These are phyloP conservation scores for Eutrema japonicum DNA, from an alignment of 345 rosid species.

Conservation along the genomic window DNA sequence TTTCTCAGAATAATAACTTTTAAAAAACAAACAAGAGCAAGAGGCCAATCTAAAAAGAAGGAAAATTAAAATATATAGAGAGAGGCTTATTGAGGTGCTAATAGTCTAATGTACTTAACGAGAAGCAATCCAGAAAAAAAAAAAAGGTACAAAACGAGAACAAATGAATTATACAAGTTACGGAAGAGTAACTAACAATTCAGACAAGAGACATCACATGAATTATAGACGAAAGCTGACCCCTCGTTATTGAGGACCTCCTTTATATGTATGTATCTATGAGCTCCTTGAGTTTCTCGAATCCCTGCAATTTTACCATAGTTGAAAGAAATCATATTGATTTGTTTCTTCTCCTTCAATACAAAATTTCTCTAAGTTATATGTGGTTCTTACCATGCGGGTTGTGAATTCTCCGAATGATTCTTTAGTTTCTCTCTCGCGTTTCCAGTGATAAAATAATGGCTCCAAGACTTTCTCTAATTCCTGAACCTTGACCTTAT, in stretches of 20 bases:
- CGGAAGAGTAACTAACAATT: slow-evolving; percentile 49
- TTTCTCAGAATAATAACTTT: too few species aligned
- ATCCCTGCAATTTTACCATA: slow-evolving; percentile 60
- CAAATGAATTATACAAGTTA: neutral
- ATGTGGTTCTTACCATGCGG: slow-evolving; percentile 65
- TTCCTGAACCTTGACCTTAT: slow-evolving; percentile 91
- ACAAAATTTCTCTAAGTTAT: neutral
- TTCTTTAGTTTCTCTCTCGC: slow-evolving; percentile 69
- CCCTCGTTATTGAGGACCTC: slow-evolving; percentile 39
- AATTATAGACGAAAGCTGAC: slow-evolving; percentile 5
- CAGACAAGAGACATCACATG: slow-evolving; percentile 24
- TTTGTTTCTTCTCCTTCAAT: neutral
- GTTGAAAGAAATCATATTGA: neutral
- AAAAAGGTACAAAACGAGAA: slow-evolving; percentile 5
- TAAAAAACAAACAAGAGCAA: too few species aligned
- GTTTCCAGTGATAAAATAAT: slow-evolving; percentile 86
- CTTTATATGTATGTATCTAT: slow-evolving; percentile 78
- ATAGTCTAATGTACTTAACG: neutral
- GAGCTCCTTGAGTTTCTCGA: slow-evolving; percentile 79
- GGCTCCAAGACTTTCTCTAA: slow-evolving; percentile 90
- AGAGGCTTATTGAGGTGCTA: too few species aligned
- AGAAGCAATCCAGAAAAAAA: neutral
- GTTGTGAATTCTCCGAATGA: slow-evolving; percentile 87
- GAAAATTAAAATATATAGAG: too few species aligned
- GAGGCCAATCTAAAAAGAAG: too few species aligned